Evolutionary conservation across 768 basidiomycete genomes (phyloP), one percentile per base, ranked within the genome.

Genomic region (Psilocybe cubensis): DNA sequence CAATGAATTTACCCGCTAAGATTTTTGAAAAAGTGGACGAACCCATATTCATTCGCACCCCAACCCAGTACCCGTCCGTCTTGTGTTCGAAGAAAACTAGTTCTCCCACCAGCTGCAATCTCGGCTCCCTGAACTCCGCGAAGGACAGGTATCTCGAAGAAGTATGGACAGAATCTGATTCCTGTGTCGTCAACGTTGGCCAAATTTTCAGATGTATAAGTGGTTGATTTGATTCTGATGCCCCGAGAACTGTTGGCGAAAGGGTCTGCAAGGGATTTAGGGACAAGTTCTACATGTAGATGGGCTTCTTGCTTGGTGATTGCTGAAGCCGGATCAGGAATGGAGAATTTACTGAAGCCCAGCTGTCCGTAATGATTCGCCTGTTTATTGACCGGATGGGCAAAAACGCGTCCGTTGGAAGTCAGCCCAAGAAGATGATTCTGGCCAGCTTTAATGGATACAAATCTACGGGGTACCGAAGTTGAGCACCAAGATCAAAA

Each of bases 41-140:
- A 89, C 89, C 94, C 94, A 63, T 81, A 89, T 61, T 91, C 87
- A 68, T 97, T 96, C 1, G 92, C 92, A 43, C 95, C 95, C 85
- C 91, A 96, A 0, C 87, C 92, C 18, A 98, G 80, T 9, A 96
- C 90, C 52, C 85, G 78, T 1, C 94, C 95, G 2, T 76, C 72
- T 3, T 62, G 56, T 0, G 92, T 93, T 23, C 85, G 77, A 9
- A 80, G 87, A 66, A 92, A 93, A 64, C 90, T 94, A 45, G 82
- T 86, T 53, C 86, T 79, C 35, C 78, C 76, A 2, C 92, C 92
- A 23, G 93, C 83, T 25, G 86, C 86, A 42, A 94, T 77, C 70
- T 92, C 87, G 18, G 79, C 81, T 42, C 91, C 76, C 21, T 82
- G 69, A 4, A 94, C 71, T 1, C 83, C 88, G 46, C 73, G 77